Evolutionary conservation across 352 stramenopile species (phyloP).

Genomic region (Pythium phragmitis): DNA sequence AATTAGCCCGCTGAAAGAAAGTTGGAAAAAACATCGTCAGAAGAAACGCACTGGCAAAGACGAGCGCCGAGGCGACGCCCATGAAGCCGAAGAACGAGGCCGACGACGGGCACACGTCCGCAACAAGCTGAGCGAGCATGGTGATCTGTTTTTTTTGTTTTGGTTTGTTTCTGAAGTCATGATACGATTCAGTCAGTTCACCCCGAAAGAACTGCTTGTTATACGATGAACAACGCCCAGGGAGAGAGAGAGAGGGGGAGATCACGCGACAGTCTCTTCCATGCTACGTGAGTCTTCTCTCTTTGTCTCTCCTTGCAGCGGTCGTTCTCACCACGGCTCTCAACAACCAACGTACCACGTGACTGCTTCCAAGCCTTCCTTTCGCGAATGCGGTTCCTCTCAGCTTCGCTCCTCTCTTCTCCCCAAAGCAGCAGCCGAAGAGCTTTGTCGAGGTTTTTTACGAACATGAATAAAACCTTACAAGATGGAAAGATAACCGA

Average conservation of each 20-base stretch:
- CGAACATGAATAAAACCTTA: conserved; percentile 16
- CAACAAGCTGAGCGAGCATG: conserved; percentile 16
- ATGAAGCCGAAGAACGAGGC: conserved; percentile 99
- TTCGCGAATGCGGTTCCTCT: conserved; percentile 18
- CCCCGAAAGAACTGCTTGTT: conserved; percentile 29
- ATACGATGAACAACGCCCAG: background rate
- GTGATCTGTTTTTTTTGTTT: background rate
- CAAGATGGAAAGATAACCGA: background rate
- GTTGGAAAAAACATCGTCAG: no score
- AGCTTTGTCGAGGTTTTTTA: conserved; percentile 16
- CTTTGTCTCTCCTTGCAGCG: background rate
- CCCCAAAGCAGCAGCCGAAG: conserved; percentile 6
- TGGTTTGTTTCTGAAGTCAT: background rate
- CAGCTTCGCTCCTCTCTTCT: conserved; percentile 1
- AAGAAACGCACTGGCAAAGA: conserved; percentile 88
- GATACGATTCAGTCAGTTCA: conserved; percentile 9
- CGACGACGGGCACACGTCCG: conserved; percentile 79
- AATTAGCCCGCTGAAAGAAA: no score
- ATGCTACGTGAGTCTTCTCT: background rate
- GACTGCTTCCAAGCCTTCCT: conserved; percentile 10
- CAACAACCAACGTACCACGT: background rate
- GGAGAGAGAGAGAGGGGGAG: background rate
- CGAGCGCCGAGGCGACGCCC: conserved; percentile 94
- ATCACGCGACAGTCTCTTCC: background rate
- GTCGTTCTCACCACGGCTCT: background rate